These are phyloP conservation scores for Gossypium gossypioides DNA, from an alignment of 441 rosid species.

Conservation along the genomic window DNA sequence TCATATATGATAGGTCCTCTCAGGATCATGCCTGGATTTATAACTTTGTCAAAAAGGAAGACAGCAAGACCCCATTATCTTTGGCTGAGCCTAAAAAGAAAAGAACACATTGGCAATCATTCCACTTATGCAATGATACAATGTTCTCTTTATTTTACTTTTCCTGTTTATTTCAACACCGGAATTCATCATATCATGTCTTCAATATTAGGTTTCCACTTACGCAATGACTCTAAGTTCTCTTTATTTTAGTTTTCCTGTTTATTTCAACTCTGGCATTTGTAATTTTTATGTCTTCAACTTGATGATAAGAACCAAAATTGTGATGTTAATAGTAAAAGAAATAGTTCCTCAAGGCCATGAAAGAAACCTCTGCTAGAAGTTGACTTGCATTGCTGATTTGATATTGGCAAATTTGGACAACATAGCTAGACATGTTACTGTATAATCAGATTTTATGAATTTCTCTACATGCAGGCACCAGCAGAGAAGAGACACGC, in stretches of 20 bases:
- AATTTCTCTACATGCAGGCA: conserved; percentile 36
- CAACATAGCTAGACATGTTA: neutral
- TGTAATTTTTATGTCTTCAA: neutral
- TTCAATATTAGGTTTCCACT: neutral
- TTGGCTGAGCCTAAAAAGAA: no score
- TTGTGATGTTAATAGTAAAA: neutral
- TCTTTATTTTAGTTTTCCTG: neutral
- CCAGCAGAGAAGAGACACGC: conserved; percentile 65
- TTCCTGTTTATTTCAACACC: neutral
- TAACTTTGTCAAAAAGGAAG: neutral
- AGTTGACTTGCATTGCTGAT: neutral
- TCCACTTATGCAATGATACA: neutral
- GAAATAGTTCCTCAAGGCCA: neutral
- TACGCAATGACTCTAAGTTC: neutral
- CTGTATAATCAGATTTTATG: neutral
- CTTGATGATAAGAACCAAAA: neutral
- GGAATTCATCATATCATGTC: neutral
- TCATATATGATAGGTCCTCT: neutral
- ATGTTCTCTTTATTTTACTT: neutral
- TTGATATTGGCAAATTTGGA: neutral
- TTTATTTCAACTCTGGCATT: neutral
- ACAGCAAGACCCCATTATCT: neutral
- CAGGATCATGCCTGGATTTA: neutral
- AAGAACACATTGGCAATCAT: neutral
- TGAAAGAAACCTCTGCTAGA: neutral